phyloP scores from a whole-genome alignment of 1,284 basidiomycete species.

The Rhodotorula sp. region DNA sequence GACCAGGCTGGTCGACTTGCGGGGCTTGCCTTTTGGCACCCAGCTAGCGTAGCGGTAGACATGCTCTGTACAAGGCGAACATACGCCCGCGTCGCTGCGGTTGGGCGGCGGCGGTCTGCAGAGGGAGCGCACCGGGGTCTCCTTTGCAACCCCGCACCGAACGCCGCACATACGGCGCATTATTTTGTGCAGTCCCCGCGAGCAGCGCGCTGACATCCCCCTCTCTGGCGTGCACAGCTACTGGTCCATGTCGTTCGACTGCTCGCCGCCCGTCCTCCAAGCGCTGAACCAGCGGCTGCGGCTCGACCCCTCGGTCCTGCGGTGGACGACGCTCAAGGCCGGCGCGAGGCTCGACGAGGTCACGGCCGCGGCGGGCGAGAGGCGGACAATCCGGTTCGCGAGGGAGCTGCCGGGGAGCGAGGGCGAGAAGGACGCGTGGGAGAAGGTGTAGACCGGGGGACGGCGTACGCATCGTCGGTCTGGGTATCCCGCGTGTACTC shows the following conservation, averaged over 20 bases:
- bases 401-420: neutral
- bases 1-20: too few species aligned
- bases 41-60: too few species aligned
- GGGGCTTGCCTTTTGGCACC: too few species aligned
- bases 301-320: constrained; percentile 45
- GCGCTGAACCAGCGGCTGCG: constrained; percentile 41
- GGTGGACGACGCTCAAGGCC: constrained; percentile 41
- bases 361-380: neutral
- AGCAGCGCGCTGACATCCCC: neutral
- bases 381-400: neutral
- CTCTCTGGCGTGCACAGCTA: constrained; percentile 26
- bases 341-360: constrained; percentile 31
- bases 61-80: too few species aligned
- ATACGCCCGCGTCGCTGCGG: too few species aligned
- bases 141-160: too few species aligned
- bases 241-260: constrained; percentile 46
- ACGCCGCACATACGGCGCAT: too few species aligned
- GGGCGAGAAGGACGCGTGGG: neutral
- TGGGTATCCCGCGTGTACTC: too few species aligned
- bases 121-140: too few species aligned
- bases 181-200: too few species aligned
- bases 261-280: constrained; percentile 44
- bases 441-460: neutral
- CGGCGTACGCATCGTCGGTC: neutral
- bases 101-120: too few species aligned